Evolutionary conservation across 306 rosid genomes (phyloP), one percentile per base, ranked within the genome.

Genomic region (Trifolium fragiferum): DNA sequence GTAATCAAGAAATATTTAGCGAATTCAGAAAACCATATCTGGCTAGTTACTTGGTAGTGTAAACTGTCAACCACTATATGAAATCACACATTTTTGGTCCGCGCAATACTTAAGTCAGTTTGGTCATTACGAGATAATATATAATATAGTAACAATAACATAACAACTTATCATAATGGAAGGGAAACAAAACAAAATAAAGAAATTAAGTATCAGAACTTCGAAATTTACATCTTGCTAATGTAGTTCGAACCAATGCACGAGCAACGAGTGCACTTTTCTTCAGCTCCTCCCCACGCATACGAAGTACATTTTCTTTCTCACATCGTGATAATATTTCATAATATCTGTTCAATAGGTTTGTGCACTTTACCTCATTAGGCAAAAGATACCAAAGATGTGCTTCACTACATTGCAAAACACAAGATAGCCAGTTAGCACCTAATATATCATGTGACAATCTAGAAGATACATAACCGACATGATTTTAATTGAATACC

Each of bases 331-430:
- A 83, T 68, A 94, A 72, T 68, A 94, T 78, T 76, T 88, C 92
- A 37, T 77, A 44, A 78, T 87, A 94, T 53, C 25, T 77, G 78
- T 86, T 88, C 87, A 90, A 67, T 53, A 91, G 87, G 57, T 67
- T 69, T 67, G 67, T 46, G 68, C 82, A 75, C 80, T 82, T 87
- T 19, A 94, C 86, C 77, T 91, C 96, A 50, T 88, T 78, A 44
- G 97, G 96, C 58, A 88, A 58, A 59, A 87, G 78, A 81, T 90
- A 90, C 97, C 98, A 94, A 55, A 94, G 80, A 83, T 91, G 97
- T 51, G 89, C 85, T 84, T 94, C 95, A 90, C 91, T 91, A 37
- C 76, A 81, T 66, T 72, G 64, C 79, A 83, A 25, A 61, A 74
- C 51, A 62, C 66, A 46, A 61, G 4, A 67, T 10, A 35, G 3